Evolutionary conservation across 1,139 yeast genomes (phyloP), one percentile per base, ranked within the genome.

Genomic region (Geotrichum fermentans): DNA sequence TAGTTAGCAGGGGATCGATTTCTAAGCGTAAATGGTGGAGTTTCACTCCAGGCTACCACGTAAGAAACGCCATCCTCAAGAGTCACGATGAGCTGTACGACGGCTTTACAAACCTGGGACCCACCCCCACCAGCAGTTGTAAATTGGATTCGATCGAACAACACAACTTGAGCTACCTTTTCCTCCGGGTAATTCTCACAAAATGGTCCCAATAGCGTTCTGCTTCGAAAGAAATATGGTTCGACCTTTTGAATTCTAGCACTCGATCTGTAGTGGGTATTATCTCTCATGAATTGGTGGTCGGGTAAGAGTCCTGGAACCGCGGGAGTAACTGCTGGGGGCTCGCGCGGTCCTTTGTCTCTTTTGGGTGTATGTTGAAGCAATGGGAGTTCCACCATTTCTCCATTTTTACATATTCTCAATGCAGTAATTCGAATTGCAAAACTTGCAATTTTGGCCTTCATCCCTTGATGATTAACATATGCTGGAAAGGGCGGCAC

Each of bases 91-190:
- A 51, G 30, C 30, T 51, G 53, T 7, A 51, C 51, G 5, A 48
- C 45, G 1, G 49, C 43, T 28, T 47, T 51, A 32, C 46, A 41
- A 14, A 33, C 42, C 22, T 45, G 49, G 11, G 49, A 44, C 13
- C 50, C 53, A 5, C 53, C 53, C 22, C 53, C 51, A 22, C 47
- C 45, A 0, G 52, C 48, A 8, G 52, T 47, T 1, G 52, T 46
- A 34, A 51, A 51, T 40, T 51, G 53, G 13, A 51, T 37, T 16
- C 53, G 47, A 22, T 51, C 53, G 39, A 43, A 51, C n/a, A 51
- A 37, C 7, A 35, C 53, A 7, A 51, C 53, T 36, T 46, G 48
- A 11, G 49, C 46, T 7, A 47, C 41, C 30, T 50, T 50, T 10
- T 43, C 52, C 2, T 47, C 47, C 4, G 49, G 49, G 28, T 51